These are phyloP conservation scores for Lophiostoma macrostomum DNA, from an alignment of 495 filamentous ascomycete species.

Conservation along the genomic window DNA sequence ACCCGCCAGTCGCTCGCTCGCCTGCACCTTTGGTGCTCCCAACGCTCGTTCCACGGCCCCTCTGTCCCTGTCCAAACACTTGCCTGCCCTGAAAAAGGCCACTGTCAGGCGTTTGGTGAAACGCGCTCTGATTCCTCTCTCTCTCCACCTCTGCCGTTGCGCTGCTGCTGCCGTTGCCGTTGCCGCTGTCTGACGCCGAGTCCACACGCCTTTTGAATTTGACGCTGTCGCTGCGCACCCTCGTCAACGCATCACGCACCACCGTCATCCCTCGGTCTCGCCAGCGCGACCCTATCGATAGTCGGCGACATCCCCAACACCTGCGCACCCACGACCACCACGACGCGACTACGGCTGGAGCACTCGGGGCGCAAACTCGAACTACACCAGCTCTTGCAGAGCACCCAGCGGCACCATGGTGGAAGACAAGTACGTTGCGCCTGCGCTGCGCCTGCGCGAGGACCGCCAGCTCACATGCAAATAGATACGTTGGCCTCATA, in stretches of 20 bases:
- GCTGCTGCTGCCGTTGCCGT: neutral
- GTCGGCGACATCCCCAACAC: constrained; percentile 4
- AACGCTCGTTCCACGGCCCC: neutral
- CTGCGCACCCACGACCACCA: constrained; percentile 18
- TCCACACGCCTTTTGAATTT: constrained; percentile 8
- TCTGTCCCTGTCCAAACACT: constrained; percentile 10
- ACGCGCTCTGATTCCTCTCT: constrained; percentile 25
- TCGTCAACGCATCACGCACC: constrained; percentile 10
- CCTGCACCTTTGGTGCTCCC: neutral
- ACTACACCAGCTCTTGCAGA: neutral
- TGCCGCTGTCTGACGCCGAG: neutral
- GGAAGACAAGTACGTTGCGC: constrained; percentile 75
- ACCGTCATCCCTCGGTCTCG: neutral
- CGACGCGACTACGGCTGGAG: constrained; percentile 22
- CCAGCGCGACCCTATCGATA: constrained; percentile 18
- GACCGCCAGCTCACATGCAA: constrained; percentile 31
- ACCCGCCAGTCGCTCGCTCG: constrained; percentile 1
- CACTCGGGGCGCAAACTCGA: constrained; percentile 4
- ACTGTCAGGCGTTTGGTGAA: constrained; percentile 34
- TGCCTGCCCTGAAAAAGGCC: neutral
- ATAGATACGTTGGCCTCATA: constrained; percentile 84
- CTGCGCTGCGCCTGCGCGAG: neutral
- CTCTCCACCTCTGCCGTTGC: neutral
- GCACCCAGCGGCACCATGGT: constrained; percentile 56
- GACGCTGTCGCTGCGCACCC: constrained; percentile 33